Base-by-base conservation (phyloP, 805 yeast genomes). In the Hanseniaspora lachancei region DNA sequence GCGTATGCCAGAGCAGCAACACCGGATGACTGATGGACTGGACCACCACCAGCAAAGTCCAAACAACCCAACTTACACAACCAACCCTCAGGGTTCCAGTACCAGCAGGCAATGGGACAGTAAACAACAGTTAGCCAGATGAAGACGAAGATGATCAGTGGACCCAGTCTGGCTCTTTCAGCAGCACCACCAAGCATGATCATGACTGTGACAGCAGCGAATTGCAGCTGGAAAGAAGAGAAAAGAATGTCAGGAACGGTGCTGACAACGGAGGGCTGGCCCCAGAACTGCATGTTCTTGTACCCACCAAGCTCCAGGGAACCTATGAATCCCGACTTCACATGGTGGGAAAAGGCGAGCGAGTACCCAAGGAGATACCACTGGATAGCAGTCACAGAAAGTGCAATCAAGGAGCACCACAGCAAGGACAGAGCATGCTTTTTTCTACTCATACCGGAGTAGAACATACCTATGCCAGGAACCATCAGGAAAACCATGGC, bases 331-430 rank as follows among this genome's bases (percentile, higher is more conserved):
- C 73, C 76, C 15, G 86, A 77, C 48, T 68, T 67, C 16, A 79
- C 81, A 57, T 75, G 72, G 66, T 83, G 86, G 27, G 91, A 76
- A 68, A 91, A 91, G 20, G 88, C 83, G 57, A 93, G 76, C 15
- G 97, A 86, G 71, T 86, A 91, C 60, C 97, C 98, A 96, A 97
- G 89, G 74, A 89, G 89, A 71, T 89, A 93, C 97, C 98, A 91
- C 70, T 93, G 96, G 78, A 93, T 88, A 1, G 85, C 72, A 8
- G 89, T 81, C 35, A 91, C 73, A 62, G 93, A 82, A 21, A 81
- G 81, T 21, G 95, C 88, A 86, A 88, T 89, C 66, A 93, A 72
- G 7, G 96, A 83, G 24, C 96, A 93, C 97, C 97, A 93, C 53
- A 93, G 72, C 53, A 93, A 74, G 8, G 97, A 86, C 55, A 93